Base-by-base conservation (phyloP, 306 rosid species). In the Sophora flavescens region DNA sequence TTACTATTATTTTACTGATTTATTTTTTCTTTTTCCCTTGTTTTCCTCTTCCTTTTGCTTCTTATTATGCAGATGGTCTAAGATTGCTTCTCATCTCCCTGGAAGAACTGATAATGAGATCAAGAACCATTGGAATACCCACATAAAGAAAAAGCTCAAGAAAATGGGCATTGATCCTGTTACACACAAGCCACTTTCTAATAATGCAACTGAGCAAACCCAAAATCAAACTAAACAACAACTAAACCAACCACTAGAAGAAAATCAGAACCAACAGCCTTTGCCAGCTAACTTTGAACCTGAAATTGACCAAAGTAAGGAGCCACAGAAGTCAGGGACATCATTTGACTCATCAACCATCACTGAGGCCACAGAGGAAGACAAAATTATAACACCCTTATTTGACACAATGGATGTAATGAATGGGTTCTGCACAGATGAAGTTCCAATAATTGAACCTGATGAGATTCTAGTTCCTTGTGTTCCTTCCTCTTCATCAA, bases 101-200 rank as follows among this genome's bases (percentile, higher is more conserved):
- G 98, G 98, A 81, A 86, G 98, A 82, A 93, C 98, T 5, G 98
- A 90, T 58, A 93, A 93, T 70, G 98, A 93, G 70, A 89, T 93
- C 0, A 93, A 92, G 56, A 92, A 92, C 60, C 97, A 92, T 16
- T 92, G 97, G 97, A 92, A 92, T 41, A 92, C 97, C 33, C 98
- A 93, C 86, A 92, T 92, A 58, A 92, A 92, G 81, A 92, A 92
- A 77, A 92, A 92, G 65, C 87, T 92, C 10, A 90, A 85, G 44
- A 90, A 86, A 82, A 88, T 92, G 92, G 97, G 96, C 6, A 81
- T 92, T 80, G 97, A 92, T 79, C 97, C 97, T 22, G 47, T 83
- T 44, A 88, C 92, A 28, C 97, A 92, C 84, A 84, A 87, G 42
- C 88, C 90, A 54, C 88, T 83, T n/a, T 52, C 86, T 28, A 73